Conservation (phyloP, 2,329 filamentous ascomycete genomes). For the Scorias spongiosa region DNA sequence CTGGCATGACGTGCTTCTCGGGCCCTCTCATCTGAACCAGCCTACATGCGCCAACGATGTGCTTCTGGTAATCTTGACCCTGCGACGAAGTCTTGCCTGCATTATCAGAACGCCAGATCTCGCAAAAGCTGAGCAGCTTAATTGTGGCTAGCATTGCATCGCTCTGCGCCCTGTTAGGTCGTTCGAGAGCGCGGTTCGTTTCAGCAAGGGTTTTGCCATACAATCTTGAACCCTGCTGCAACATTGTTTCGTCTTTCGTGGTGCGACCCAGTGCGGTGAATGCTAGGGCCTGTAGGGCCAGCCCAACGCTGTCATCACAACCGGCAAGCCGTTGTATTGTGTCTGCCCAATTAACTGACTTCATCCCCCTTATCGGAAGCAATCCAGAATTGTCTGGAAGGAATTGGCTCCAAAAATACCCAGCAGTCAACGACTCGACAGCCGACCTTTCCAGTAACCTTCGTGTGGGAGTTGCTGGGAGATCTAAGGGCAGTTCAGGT, state of each 20-base stretch:
- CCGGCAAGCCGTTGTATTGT: neutral
- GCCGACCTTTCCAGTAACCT: neutral
- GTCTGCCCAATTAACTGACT: neutral
- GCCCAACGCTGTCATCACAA: neutral
- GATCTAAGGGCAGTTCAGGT: neutral
- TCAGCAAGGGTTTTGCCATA: neutral
- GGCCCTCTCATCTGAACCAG: neutral
- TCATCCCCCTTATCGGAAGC: neutral
- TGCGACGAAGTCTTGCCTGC: neutral
- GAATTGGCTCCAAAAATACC: neutral
- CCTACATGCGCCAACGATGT: neutral
- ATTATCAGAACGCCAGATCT: neutral
- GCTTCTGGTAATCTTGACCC: neutral
- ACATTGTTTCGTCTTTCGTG: neutral
- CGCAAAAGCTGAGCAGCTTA: neutral
- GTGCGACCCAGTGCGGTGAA: neutral
- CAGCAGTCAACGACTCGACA: neutral
- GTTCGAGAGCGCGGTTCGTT: neutral
- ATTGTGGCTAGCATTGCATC: neutral
- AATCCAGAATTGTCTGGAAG: neutral
- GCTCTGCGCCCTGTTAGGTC: neutral
- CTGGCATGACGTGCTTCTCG: neutral
- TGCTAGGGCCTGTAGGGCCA: neutral
- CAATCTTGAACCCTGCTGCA: neutral
- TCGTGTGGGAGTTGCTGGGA: neutral